phyloP scores from a whole-genome alignment of 768 basidiomycete genomes.

The Dioszegia crocea region DNA sequence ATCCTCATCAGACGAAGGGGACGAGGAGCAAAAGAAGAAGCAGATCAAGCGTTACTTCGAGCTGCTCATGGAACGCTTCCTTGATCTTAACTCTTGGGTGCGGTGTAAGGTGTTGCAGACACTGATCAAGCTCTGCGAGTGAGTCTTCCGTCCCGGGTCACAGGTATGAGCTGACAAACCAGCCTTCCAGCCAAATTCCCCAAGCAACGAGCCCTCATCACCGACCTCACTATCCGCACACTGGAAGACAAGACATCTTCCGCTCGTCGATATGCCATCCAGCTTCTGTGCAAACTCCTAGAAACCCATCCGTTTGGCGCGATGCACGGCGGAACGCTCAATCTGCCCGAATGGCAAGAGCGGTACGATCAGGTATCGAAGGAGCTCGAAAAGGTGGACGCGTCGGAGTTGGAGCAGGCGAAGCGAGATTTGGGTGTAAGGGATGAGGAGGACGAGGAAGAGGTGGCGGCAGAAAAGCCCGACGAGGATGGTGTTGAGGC shows the following conservation, averaged over 20 bases:
- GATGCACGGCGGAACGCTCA: slow-evolving; percentile 76
- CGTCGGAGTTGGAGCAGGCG: slow-evolving; percentile 54
- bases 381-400: slow-evolving; percentile 69
- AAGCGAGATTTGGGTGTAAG: slow-evolving; percentile 37
- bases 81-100: slow-evolving; percentile 86
- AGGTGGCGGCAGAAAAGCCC: slow-evolving; percentile 48
- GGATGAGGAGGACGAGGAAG: slow-evolving; percentile 44
- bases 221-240: slow-evolving; percentile 69
- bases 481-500: slow-evolving; percentile 25
- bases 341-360: slow-evolving; percentile 66
- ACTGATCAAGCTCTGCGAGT: slow-evolving; percentile 70
- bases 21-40: slow-evolving; percentile 56
- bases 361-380: slow-evolving; percentile 62
- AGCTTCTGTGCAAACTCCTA: slow-evolving; percentile 69
- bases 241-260: slow-evolving; percentile 84
- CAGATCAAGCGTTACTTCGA: slow-evolving; percentile 78
- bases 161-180: slow-evolving; percentile 3
- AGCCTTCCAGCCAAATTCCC: slow-evolving; percentile 72
- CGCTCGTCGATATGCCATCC: slow-evolving; percentile 79
- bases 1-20: slow-evolving; percentile 56
- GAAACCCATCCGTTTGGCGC: slow-evolving; percentile 82
- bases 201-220: slow-evolving; percentile 72
- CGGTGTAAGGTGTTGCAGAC: slow-evolving; percentile 80
- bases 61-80: slow-evolving; percentile 75
- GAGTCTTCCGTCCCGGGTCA: slow-evolving; percentile 24